Base-by-base conservation (phyloP, 2,329 filamentous ascomycete species). In the Paramyrothecium sp. region DNA sequence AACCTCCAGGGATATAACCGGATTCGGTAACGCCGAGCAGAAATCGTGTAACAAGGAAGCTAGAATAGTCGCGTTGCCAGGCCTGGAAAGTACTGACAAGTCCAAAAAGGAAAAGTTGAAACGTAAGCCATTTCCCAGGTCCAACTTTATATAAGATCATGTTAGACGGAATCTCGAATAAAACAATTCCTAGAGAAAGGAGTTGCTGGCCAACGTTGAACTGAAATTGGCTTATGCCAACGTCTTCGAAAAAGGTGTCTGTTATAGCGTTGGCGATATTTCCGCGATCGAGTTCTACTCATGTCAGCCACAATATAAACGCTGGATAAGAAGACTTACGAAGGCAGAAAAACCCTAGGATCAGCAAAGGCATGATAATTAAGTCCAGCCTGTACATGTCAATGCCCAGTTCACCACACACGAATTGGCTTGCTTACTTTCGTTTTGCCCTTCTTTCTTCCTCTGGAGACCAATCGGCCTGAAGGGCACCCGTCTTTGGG, bases 81-180 rank as follows among this genome's bases (percentile, higher is more conserved):
- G 78, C 73, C 64, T 83, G 81, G 62, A 82, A 81, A 1, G 78
- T 81, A 22, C 74, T 77, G 49, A 83, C 78, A 22, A 75, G 67
- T 7, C 81, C 80, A 58, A 75, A 83, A 23, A 78, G 70, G 58
- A 82, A 78, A 21, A 83, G 67, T 63, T 83, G 79, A 3, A 75
- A 67, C 1, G 79, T 77, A 2, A 83, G 71, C 80, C 80, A 83
- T 44, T 73, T 73, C 21, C 74, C 74, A 4, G 80, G 78, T 12
- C 63, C 62, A 44, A 67, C 54, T n/a, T 60, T 59, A 49, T 65
- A 62, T 7, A 68, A 60, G n/a, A 65, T 58, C 58, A 68, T 63
- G 54, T 68, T 68, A 58, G 62, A 65, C 17, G 66, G 66, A 41
- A 68, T 67, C 57, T 78, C 70, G 50, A 66, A 64, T 3, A 79